Evolutionary conservation across 345 rosid species (phyloP).

Genomic region (Populus euphratica): DNA sequence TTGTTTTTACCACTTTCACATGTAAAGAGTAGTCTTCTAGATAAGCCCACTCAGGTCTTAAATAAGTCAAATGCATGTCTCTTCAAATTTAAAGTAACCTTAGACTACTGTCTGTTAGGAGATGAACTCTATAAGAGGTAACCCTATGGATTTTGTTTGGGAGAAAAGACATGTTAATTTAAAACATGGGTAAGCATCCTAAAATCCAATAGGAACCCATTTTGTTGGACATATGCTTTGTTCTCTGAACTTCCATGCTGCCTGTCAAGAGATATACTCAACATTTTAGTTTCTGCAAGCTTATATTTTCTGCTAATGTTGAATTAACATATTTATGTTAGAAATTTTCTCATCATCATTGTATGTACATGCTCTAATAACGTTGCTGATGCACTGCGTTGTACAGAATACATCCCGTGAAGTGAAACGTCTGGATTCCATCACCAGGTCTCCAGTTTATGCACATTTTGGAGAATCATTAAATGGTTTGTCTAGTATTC

Average conservation of each 20-base stretch:
- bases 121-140: not conserved
- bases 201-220: not conserved
- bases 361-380: not conserved
- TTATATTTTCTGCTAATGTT: not conserved
- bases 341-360: not conserved
- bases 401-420: constrained; percentile 50
- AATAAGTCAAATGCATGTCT: not conserved
- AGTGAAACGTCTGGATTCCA: constrained; percentile 35
- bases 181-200: not conserved
- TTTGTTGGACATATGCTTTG: not conserved
- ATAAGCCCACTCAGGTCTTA: not conserved
- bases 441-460: constrained; percentile 32
- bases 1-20: constrained; percentile 1
- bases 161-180: not conserved
- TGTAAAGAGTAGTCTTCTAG: not conserved
- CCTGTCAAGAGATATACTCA: not conserved
- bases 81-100: not conserved
- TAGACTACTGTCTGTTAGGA: not conserved
- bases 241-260: not conserved
- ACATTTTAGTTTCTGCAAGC: not conserved
- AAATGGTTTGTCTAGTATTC: constrained; percentile 34
- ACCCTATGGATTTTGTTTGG: not conserved
- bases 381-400: not conserved
- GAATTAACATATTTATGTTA: not conserved
- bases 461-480: constrained; percentile 36